A percentile compares a stretch with the other conserved stretches of the same genome.
Evolutionary conservation across 2,329 filamentous ascomycete genomes (phyloP).

Genomic region (Herpotrichia juniperi): DNA sequence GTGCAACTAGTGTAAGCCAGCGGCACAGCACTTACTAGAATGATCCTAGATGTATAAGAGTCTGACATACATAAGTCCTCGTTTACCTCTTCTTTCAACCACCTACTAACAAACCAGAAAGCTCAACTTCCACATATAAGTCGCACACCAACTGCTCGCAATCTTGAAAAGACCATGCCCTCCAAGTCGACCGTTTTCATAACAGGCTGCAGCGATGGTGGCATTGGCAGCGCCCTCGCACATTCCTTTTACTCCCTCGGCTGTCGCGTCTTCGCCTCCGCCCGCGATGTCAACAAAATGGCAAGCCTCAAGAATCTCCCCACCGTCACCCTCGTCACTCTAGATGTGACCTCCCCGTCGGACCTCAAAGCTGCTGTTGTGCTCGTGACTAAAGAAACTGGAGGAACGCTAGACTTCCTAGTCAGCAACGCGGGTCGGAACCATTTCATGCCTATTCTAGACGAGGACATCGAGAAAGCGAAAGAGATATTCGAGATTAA

Average conservation of each 20-base stretch:
- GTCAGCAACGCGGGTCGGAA: constrained; percentile 53
- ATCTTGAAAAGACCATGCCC: neutral
- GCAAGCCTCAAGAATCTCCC: constrained; percentile 6
- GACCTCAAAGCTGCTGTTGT: constrained; percentile 11
- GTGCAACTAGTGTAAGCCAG: too few species aligned
- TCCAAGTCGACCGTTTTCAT: constrained; percentile 20
- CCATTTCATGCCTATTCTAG: constrained; percentile 44
- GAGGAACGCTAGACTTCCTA: constrained; percentile 26
- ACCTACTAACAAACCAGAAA: too few species aligned
- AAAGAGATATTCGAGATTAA: constrained; percentile 5
- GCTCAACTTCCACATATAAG: too few species aligned
- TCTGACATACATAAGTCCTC: too few species aligned
- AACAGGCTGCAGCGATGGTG: constrained; percentile 39
- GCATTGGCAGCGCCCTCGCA: constrained; percentile 50
- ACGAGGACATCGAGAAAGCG: constrained; percentile 7
- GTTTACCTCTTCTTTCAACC: too few species aligned
- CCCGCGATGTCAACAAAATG: constrained; percentile 45
- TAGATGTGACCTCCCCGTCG: constrained; percentile 14
- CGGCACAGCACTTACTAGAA: too few species aligned
- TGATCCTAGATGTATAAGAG: too few species aligned
- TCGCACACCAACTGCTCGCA: neutral
- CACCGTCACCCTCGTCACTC: constrained; percentile 25
- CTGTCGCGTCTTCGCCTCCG: constrained; percentile 52
- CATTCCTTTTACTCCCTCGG: constrained; percentile 44
- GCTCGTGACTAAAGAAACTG: constrained; percentile 6